Conservation (phyloP, 2,329 filamentous ascomycete genomes). For the Sporothrix brasiliensis region DNA sequence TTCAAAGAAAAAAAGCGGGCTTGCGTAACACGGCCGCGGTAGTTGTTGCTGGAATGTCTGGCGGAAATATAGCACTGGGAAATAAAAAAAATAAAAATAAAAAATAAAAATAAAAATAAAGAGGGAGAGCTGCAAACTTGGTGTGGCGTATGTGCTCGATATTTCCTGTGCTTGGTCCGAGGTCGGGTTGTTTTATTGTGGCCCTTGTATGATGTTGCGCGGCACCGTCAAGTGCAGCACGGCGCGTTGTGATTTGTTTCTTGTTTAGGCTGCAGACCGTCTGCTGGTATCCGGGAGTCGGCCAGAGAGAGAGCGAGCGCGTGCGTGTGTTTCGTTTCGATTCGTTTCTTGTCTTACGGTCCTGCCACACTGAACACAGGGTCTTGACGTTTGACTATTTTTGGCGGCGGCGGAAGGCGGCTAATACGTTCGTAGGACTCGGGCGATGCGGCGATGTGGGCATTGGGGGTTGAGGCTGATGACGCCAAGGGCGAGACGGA, state of each 20-base stretch:
- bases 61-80: neutral
- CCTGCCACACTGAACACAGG: neutral
- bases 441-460: constrained; percentile 2
- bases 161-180: constrained; percentile 2
- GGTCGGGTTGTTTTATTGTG: constrained; percentile 6
- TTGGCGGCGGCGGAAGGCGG: constrained; percentile 7
- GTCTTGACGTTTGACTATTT: neutral
- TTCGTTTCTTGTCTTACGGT: neutral
- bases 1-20: neutral
- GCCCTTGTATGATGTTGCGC: neutral
- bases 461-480: constrained; percentile 4
- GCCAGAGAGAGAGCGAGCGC: neutral
- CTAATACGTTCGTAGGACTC: neutral
- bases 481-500: neutral
- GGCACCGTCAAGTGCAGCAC: neutral
- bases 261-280: constrained; percentile 5
- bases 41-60: neutral
- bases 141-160: neutral
- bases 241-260: constrained; percentile 6
- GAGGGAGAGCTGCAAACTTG: neutral
- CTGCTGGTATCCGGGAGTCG: constrained; percentile 3
- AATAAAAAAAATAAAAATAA: neutral
- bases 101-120: neutral
- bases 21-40: neutral
- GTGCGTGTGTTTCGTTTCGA: neutral